phyloP scores from a whole-genome alignment of 495 filamentous ascomycete genomes.

The Podospora fimiseda region DNA sequence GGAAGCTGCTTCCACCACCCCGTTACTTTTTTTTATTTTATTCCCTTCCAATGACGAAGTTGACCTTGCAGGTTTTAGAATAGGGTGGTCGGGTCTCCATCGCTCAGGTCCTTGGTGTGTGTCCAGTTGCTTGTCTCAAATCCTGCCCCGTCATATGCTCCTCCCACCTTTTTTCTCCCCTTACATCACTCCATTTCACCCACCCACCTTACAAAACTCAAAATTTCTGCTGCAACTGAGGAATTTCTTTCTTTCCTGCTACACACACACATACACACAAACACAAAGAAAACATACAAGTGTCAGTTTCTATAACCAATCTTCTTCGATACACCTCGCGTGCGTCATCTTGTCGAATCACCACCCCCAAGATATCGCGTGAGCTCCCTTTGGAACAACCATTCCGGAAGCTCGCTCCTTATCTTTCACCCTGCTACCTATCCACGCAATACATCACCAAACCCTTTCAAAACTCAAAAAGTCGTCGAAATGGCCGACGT shows the following conservation, averaged over 20 bases:
- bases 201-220: neutral
- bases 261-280: neutral
- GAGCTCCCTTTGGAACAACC: too few species aligned
- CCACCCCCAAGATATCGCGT: slow-evolving; percentile 6
- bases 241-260: neutral
- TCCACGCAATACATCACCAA: slow-evolving; percentile 1
- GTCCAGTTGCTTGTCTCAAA: slow-evolving; percentile 5
- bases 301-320: neutral
- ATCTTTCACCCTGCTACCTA: neutral
- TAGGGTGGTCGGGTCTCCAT: too few species aligned
- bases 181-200: neutral
- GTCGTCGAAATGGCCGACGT: slow-evolving; percentile 29
- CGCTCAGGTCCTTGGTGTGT: too few species aligned
- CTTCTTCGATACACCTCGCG: neutral
- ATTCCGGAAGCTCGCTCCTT: neutral
- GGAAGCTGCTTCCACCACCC: neutral
- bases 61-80: neutral
- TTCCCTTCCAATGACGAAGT: neutral
- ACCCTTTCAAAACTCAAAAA: slow-evolving; percentile 11
- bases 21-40: neutral
- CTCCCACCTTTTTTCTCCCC: neutral
- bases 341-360: neutral
- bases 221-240: neutral
- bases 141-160: slow-evolving; percentile 6
- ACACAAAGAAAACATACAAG: neutral